A percentile compares a stretch with the other conserved stretches of the same genome.
Evolutionary conservation across 2,329 filamentous ascomycete species (phyloP).

Genomic region (Fusarium mexicanum): DNA sequence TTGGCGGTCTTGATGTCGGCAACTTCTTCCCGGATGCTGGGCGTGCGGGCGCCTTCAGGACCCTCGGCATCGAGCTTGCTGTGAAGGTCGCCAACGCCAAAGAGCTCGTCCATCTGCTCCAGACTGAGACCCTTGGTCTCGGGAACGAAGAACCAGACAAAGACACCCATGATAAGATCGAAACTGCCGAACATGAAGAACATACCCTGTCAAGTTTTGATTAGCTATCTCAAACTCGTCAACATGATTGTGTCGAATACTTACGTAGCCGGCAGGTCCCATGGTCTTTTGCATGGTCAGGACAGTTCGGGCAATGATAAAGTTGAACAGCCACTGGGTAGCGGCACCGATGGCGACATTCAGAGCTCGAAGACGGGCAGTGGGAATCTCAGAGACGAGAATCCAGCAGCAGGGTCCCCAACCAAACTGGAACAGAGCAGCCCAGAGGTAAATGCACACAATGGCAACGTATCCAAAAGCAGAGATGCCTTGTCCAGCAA

Average conservation of each 20-base stretch:
- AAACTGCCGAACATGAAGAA: conserved; percentile 77
- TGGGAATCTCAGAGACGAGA: conserved; percentile 74
- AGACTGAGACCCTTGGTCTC: conserved; percentile 74
- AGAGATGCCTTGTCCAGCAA: conserved; percentile 62
- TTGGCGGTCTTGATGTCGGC: conserved; percentile 26
- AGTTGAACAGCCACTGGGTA: conserved; percentile 80
- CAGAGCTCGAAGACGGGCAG: conserved; percentile 70
- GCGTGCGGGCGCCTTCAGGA: conserved; percentile 40
- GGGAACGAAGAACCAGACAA: conserved; percentile 73
- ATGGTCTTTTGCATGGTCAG: conserved; percentile 72
- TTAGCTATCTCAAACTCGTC: conserved; percentile 4
- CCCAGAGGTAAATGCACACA: conserved; percentile 77
- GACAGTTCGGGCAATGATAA: conserved; percentile 71
- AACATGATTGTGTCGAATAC: conserved; percentile 17
- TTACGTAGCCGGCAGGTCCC: conserved; percentile 53
- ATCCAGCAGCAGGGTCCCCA: conserved; percentile 81
- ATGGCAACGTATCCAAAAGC: conserved; percentile 76
- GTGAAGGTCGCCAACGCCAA: conserved; percentile 63
- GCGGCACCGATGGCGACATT: conserved; percentile 75
- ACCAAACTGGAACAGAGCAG: conserved; percentile 73
- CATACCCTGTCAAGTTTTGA: conserved; percentile 55
- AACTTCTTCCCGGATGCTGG: conserved; percentile 43
- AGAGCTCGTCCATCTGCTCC: conserved; percentile 74
- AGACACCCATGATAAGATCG: conserved; percentile 71
- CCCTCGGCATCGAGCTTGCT: conserved; percentile 48